These are phyloP conservation scores for Eutrema japonicum DNA, from an alignment of 345 rosid genomes.

Conservation along the genomic window DNA sequence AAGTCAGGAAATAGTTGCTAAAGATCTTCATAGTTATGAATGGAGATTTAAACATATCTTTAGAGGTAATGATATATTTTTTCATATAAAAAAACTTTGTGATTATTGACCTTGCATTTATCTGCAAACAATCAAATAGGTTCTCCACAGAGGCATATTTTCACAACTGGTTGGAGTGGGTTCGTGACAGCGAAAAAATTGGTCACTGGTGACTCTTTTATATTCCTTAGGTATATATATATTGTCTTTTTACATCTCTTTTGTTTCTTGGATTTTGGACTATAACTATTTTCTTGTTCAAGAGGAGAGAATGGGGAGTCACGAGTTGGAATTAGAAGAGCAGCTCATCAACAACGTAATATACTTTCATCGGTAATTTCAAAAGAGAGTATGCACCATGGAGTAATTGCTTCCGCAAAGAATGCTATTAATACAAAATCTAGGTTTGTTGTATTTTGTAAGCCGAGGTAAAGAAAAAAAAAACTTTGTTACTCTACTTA, in stretches of 20 bases:
- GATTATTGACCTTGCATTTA: background rate
- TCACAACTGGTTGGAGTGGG: background rate
- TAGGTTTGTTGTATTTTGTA: background rate
- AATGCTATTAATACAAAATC: background rate
- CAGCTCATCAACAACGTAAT: background rate
- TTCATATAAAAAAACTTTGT: background rate
- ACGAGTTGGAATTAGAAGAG: background rate
- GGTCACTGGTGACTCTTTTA: background rate
- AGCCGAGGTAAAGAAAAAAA: background rate
- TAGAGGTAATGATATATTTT: background rate
- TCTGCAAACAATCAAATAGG: background rate
- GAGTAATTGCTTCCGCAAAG: background rate
- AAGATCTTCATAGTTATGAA: background rate
- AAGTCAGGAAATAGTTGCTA: background rate
- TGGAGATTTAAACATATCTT: background rate
- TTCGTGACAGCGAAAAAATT: background rate
- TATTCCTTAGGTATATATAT: background rate
- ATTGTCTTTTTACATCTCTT: background rate
- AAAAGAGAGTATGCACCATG: background rate
- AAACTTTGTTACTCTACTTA: background rate
- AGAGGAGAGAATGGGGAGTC: conserved; percentile 20
- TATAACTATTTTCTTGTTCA: background rate
- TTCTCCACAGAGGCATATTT: background rate
- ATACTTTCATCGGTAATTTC: background rate
- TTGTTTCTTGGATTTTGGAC: background rate